These are phyloP conservation scores for Striga hermonthica DNA, from an alignment of 305 asterid species.

Conservation along the genomic window DNA sequence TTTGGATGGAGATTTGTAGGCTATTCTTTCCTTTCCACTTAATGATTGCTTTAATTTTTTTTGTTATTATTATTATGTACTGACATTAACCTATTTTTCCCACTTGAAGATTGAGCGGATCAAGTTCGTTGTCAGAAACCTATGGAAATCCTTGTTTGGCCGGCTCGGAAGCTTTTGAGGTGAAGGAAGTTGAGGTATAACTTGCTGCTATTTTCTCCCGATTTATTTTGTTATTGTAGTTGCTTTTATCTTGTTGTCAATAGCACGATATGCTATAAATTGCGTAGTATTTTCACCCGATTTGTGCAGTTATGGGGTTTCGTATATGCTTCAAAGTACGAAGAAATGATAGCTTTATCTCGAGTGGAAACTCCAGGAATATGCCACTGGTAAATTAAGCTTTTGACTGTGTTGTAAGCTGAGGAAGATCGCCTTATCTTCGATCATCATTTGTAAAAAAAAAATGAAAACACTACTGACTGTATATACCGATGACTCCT, in stretches of 20 bases:
- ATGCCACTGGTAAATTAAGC: slow-evolving; percentile 42
- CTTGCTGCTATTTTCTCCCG: not conserved
- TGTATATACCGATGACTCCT: too few species aligned
- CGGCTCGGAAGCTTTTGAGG: slow-evolving; percentile 54
- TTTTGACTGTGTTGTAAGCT: too few species aligned
- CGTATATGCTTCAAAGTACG: slow-evolving; percentile 74
- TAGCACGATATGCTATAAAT: not conserved
- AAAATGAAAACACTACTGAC: too few species aligned
- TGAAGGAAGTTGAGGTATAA: slow-evolving; percentile 88
- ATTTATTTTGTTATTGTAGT: not conserved
- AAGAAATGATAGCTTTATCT: slow-evolving; percentile 59
- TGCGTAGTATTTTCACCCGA: not conserved
- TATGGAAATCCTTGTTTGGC: slow-evolving; percentile 85
- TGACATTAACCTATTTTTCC: not conserved
- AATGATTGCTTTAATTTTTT: not conserved
- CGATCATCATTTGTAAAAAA: too few species aligned
- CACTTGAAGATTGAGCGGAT: slow-evolving; percentile 63
- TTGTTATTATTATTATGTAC: not conserved
- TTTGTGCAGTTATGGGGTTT: slow-evolving; percentile 84
- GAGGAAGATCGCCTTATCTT: too few species aligned
- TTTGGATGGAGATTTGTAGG: slow-evolving; percentile 92
- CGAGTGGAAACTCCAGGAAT: slow-evolving; percentile 74
- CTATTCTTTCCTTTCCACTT: not conserved
- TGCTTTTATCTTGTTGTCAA: not conserved
- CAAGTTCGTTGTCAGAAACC: slow-evolving; percentile 90